Evolutionary conservation across 148 eudicot species (phyloP), one percentile per base, ranked within the genome.

Genomic region (Oxyria digyna): DNA sequence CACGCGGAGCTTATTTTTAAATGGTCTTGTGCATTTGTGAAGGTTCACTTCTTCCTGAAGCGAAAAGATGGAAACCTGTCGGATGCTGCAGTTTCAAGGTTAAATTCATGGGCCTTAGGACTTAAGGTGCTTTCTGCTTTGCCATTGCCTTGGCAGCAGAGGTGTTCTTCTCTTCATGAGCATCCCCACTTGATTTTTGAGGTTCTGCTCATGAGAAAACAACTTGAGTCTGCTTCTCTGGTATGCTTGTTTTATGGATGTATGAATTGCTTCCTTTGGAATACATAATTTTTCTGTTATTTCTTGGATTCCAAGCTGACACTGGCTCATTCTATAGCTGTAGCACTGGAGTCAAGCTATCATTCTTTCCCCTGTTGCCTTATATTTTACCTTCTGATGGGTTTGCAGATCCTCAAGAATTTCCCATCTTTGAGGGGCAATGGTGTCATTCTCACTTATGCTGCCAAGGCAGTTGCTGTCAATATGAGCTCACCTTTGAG

Each of bases 131-230:
- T 95, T 77, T 91, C 97, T 29, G 84, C 91, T 23, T 82, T 95
- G 77, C 99, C 99, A 26, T 74, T 95, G 72, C 99, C 97, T 70
- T 95, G 97, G 99, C 99, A 95, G 84, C 99, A 95, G 75, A 88
- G 91, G 75, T 95, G 99, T 64, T 95, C 99, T 59, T 79, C 96
- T 55, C 82, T 95, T 59, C 99, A 95, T 76, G 99, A 91, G 86
- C 94, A 91, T 74, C 99, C 99, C 67, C 94, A 88, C 71, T 70
- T 95, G 84, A 95, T 95, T 73, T 69, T 95, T 70, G 99, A 95
- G 81, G 99, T 95, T 69, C 79, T 95, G 73, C 79, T 95, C 75
- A 95, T 95, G 99, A 85, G 99, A 71, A 95, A 95, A 73, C 96
- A 95, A 74, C 84, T 95, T 41, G 91, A 91, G 67, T 95, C 99